These are phyloP conservation scores for Vitis vinifera DNA, from an alignment of 164 flowering plant species.

Conservation along the genomic window DNA sequence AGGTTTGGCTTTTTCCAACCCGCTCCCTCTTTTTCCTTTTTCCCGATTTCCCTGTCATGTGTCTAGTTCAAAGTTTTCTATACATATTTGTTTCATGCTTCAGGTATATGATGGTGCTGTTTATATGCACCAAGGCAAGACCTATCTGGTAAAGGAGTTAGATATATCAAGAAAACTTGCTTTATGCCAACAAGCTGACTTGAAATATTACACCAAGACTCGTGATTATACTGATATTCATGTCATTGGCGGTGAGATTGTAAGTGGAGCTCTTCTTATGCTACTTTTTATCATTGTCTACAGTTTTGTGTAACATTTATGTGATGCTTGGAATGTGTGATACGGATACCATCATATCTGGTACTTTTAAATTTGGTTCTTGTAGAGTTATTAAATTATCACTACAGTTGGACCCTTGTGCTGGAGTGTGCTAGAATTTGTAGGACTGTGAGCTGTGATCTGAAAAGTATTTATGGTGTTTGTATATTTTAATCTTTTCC, in stretches of 20 bases:
- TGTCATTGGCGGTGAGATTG: slow-evolving; percentile 66
- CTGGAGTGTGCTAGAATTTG: background rate
- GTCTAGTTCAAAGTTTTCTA: background rate
- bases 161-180: slow-evolving; percentile 73
- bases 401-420: background rate
- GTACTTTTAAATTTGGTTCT: background rate
- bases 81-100: background rate
- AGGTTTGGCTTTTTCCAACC: background rate
- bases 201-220: slow-evolving; percentile 84
- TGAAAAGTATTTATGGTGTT: background rate
- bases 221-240: slow-evolving; percentile 91
- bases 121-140: slow-evolving; percentile 84
- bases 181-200: slow-evolving; percentile 64
- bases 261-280: slow-evolving; percentile 34
- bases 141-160: slow-evolving; percentile 73
- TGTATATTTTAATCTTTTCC: too few species aligned
- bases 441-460: background rate
- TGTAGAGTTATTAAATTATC: background rate
- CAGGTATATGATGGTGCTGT: slow-evolving; percentile 98
- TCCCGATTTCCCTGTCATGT: background rate
- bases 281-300: background rate
- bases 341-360: background rate
- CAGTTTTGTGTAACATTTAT: background rate
- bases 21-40: background rate
- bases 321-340: slow-evolving; percentile 7